phyloP scores from a whole-genome alignment of 1,284 basidiomycete species.

The Trichosporon sp. region DNA sequence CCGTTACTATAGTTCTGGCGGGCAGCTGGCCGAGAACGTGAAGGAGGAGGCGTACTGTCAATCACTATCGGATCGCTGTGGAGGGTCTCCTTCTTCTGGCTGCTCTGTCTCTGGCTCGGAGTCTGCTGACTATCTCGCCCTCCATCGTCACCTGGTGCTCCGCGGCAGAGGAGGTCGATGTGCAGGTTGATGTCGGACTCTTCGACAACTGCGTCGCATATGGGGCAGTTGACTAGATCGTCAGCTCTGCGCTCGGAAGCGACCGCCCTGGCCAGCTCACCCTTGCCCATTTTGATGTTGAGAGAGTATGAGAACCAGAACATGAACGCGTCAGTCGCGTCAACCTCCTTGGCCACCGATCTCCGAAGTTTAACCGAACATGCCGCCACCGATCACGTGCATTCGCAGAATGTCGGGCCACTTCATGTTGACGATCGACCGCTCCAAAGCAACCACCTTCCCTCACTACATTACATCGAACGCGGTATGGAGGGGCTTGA shows the following conservation, averaged over 20 bases:
- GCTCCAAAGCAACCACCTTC: neutral
- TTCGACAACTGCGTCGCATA: slow-evolving; percentile 47
- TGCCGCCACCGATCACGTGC: slow-evolving; percentile 15
- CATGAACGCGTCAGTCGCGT: slow-evolving; percentile 16
- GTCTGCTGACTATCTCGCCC: neutral
- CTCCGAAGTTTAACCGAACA: slow-evolving; percentile 5
- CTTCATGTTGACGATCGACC: slow-evolving; percentile 8
- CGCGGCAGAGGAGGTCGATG: slow-evolving; percentile 52
- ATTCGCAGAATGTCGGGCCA: neutral
- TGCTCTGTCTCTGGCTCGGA: neutral
- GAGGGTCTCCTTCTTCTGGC: neutral
- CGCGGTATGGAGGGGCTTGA: slow-evolving; percentile 16
- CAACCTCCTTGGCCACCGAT: neutral
- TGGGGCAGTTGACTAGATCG: slow-evolving; percentile 49
- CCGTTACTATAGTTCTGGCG: neutral
- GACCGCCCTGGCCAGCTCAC: neutral
- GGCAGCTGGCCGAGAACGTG: neutral
- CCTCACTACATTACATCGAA: neutral
- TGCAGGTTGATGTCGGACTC: slow-evolving; percentile 55
- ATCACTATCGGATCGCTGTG: slow-evolving; percentile 4
- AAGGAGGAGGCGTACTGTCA: slow-evolving; percentile 22
- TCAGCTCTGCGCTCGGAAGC: neutral
- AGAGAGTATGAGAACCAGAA: neutral
- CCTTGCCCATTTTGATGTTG: neutral
- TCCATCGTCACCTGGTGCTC: slow-evolving; percentile 12